Base-by-base conservation (phyloP, 306 rosid genomes). In the Abrus pulchellus region DNA sequence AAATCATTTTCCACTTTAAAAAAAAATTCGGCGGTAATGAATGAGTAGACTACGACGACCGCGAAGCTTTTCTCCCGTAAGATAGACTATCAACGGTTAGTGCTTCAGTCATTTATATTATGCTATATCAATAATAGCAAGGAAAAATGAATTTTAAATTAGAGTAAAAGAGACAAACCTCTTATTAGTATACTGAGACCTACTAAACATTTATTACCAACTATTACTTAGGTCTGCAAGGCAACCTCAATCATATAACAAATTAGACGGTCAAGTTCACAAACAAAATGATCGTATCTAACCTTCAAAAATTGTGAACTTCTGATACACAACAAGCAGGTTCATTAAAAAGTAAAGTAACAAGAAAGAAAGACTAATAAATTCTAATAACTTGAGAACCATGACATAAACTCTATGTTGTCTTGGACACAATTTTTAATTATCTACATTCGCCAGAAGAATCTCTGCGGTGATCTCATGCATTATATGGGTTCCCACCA, bases 401-500 rank as follows among this genome's bases (percentile, higher is more conserved):
- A 76, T 20, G 30, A 48, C 72, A 84, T 8, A 69, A 82, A 52
- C 43, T 48, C 84, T 48, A 55, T 33, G 6, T 29, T 52, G 77
- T 45, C 62, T 72, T 2, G 47, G 20, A 53, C 67, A 61, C 56
- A 79, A 14, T 66, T 76, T 83, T 75, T 65, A 33, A 44, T 72
- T 85, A 78, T 89, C 85, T 79, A 85, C 90, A 82, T 72, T 74
- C 76, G 84, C 84, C 78, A 85, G 78, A 80, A 85, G 83, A 85
- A 82, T 72, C 77, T 50, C 47, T 56, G 62, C 43, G 5, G 68
- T 60, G 12, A 66, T 57, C 76, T 76, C 83, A 84, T 10, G 43
- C 68, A 40, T 12, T 13, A 36, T 78, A 80, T n/a, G 82, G 75
- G 77, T 87, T 88, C 44, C 85, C 72, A 66, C 86, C 87, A 47